phyloP scores from a whole-genome alignment of 768 basidiomycete species.

The Phlegmacium glaucopus region DNA sequence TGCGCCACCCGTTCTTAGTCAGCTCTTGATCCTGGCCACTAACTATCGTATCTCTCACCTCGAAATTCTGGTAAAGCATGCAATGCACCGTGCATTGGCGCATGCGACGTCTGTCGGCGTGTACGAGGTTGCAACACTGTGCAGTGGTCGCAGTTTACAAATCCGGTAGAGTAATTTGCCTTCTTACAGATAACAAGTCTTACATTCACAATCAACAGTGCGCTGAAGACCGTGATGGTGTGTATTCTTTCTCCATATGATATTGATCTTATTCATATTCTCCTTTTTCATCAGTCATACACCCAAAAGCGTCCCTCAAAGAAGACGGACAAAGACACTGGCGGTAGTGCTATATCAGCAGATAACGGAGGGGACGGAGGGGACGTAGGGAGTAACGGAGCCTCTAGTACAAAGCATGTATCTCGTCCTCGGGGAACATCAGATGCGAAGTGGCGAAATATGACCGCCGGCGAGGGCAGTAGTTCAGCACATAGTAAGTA shows the following conservation, averaged over 20 bases:
- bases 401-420: slow-evolving; percentile 29
- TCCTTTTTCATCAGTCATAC: slow-evolving; percentile 53
- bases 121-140: slow-evolving; percentile 93
- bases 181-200: not conserved
- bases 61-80: slow-evolving; percentile 81
- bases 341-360: slow-evolving; percentile 28
- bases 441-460: slow-evolving; percentile 54
- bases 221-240: slow-evolving; percentile 84
- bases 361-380: slow-evolving; percentile 19
- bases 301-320: slow-evolving; percentile 73
- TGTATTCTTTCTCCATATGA: slow-evolving; percentile 12
- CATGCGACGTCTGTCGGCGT: slow-evolving; percentile 86
- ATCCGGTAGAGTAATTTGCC: slow-evolving; percentile 55
- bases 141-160: slow-evolving; percentile 84
- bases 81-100: slow-evolving; percentile 86
- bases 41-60: slow-evolving; percentile 81
- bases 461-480: slow-evolving; percentile 22
- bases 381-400: slow-evolving; percentile 23
- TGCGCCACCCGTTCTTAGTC: slow-evolving; percentile 83
- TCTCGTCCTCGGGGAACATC: slow-evolving; percentile 70
- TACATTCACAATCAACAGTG: slow-evolving; percentile 36
- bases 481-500: slow-evolving; percentile 30
- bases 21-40: slow-evolving; percentile 78
- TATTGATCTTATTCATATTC: slow-evolving; percentile 2
- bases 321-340: slow-evolving; percentile 44